These are phyloP conservation scores for Cercospora nicotianae DNA, from an alignment of 2,329 filamentous ascomycete species.

Conservation along the genomic window DNA sequence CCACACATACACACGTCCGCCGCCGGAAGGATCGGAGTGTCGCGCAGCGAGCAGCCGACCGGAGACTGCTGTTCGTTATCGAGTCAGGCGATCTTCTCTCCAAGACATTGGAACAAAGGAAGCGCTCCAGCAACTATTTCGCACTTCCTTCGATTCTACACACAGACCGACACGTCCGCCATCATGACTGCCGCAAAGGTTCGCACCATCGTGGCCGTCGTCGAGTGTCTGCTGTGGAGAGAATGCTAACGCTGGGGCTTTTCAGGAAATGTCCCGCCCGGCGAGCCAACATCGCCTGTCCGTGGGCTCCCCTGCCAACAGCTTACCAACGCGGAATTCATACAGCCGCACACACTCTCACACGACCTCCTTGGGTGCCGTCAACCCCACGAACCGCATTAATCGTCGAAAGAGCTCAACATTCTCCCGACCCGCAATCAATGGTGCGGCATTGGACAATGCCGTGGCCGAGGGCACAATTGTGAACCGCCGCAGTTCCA, in stretches of 20 bases:
- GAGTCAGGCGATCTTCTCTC: slow-evolving; percentile 13
- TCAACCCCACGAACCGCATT: slow-evolving; percentile 81
- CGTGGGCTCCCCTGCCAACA: slow-evolving; percentile 59
- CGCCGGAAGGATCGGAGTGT: background rate
- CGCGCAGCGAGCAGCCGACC: background rate
- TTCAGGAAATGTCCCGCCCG: slow-evolving; percentile 44
- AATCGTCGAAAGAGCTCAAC: slow-evolving; percentile 91
- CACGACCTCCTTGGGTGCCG: slow-evolving; percentile 72
- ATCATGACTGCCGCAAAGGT: slow-evolving; percentile 22
- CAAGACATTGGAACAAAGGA: slow-evolving; percentile 18
- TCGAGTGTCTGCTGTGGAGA: slow-evolving; percentile 6
- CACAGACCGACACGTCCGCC: slow-evolving; percentile 3
- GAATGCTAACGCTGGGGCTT: slow-evolving; percentile 19
- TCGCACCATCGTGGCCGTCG: slow-evolving; percentile 11
- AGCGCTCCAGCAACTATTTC: background rate
- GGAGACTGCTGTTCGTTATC: slow-evolving; percentile 8
- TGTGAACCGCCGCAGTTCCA: slow-evolving; percentile 64
- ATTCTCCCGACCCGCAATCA: slow-evolving; percentile 73
- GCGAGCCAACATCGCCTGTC: slow-evolving; percentile 42
- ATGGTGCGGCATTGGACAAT: slow-evolving; percentile 65
- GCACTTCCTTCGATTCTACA: background rate
- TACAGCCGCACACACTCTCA: slow-evolving; percentile 78
- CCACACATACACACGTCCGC: background rate
- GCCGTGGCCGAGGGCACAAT: slow-evolving; percentile 63
- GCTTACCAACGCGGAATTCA: slow-evolving; percentile 61